phyloP scores from a whole-genome alignment of 768 basidiomycete species.

The Lactarius akahatsu region DNA sequence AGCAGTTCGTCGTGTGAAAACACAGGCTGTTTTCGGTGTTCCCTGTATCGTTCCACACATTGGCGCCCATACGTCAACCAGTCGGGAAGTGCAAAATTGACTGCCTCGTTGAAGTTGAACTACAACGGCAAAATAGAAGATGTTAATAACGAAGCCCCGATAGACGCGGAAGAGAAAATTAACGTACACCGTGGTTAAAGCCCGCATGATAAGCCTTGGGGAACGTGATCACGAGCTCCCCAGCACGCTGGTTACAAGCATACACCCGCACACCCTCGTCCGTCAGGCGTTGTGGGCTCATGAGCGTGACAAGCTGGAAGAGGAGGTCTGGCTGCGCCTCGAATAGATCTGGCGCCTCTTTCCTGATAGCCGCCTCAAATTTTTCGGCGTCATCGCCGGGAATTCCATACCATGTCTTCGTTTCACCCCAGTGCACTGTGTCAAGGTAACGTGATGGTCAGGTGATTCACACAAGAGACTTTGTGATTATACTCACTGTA shows the following conservation, averaged over 20 bases:
- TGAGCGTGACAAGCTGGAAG: slow-evolving; percentile 95
- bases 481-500: slow-evolving; percentile 60
- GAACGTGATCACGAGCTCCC: slow-evolving; percentile 97
- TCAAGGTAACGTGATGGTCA: slow-evolving; percentile 8
- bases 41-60: slow-evolving; percentile 87
- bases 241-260: slow-evolving; percentile 94
- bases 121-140: slow-evolving; percentile 35
- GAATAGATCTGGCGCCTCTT: slow-evolving; percentile 96
- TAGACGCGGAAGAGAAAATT: not conserved
- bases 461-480: slow-evolving; percentile 1
- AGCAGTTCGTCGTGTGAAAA: slow-evolving; percentile 98
- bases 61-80: slow-evolving; percentile 88
- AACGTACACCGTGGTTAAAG: slow-evolving; percentile 94
- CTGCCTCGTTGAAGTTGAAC: slow-evolving; percentile 99
- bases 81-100: slow-evolving; percentile 96
- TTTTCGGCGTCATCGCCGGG: slow-evolving; percentile 94
- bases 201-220: slow-evolving; percentile 98
- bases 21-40: slow-evolving; percentile 89
- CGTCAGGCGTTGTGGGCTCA: slow-evolving; percentile 87
- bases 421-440: slow-evolving; percentile 97
- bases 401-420: slow-evolving; percentile 99
- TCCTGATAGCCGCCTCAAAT: slow-evolving; percentile 93
- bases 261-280: slow-evolving; percentile 90
- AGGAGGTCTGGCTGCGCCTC: slow-evolving; percentile 96
- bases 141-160: slow-evolving; percentile 23